Base-by-base conservation (phyloP, 768 basidiomycete species). In the Tulasnella sp. region DNA sequence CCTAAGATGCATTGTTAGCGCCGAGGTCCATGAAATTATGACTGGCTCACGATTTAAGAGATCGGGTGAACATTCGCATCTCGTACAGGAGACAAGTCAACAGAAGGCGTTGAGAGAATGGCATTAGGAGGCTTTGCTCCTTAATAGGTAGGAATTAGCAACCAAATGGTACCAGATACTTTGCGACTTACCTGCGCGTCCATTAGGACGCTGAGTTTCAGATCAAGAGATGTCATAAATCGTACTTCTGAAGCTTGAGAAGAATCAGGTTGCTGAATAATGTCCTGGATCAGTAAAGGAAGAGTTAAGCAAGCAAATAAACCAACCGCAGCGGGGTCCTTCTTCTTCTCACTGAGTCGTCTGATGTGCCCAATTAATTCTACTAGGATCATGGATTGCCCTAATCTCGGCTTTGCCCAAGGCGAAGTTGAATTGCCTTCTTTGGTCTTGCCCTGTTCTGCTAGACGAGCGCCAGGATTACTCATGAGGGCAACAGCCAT, bases 401-500 rank as follows among this genome's bases (percentile, higher is more conserved):
- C 84, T 13, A 78, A 61, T 19, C 77, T 71, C 20, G 73, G 71
- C 46, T 66, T 68, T 3, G 69, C 73, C 74, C 74, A 76, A 20
- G 59, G 33, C 13, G 56, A 47, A 28, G 27, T 55, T 1, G 45
- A 53, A 2, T 53, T 59, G n/a, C 56, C 58, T n/a, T n/a, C n/a
- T n/a, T n/a, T n/a, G n/a, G n/a, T n/a, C n/a, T 37, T 62, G 58
- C 10, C 55, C 53, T n/a, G 44, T 55, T 20, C 54, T 52, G 37
- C n/a, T n/a, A 57, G 45, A 28, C 59, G 41, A 47, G 55, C 48
- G 34, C 54, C 55, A 7, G 68, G 62, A 54, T 76, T 75, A 51
- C 72, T 76, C 70, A 81, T 73, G 35, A 85, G 60, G 8, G 79
- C 83, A 2, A 85, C 71, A 3, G 78, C 69, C 58, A 84, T 66